These are phyloP conservation scores for Aspergillus funiculosus DNA, from an alignment of 495 filamentous ascomycete genomes.

Conservation along the genomic window DNA sequence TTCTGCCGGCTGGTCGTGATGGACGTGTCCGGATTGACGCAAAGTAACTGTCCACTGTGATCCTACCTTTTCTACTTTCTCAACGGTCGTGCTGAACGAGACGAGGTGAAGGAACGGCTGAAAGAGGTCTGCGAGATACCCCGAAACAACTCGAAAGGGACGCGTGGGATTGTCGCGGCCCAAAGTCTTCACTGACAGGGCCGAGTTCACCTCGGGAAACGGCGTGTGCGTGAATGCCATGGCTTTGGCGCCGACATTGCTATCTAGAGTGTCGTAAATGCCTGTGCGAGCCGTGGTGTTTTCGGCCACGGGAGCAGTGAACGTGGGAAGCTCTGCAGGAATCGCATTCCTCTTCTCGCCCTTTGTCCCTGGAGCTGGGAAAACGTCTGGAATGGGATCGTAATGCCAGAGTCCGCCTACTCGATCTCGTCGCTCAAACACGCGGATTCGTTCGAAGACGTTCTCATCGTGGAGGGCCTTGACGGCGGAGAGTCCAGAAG, in stretches of 20 bases:
- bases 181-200: slow-evolving; percentile 17
- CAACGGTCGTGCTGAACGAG: slow-evolving; percentile 27
- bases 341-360: not conserved
- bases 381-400: slow-evolving; percentile 20
- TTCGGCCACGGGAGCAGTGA: slow-evolving; percentile 18
- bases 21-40: slow-evolving; percentile 19
- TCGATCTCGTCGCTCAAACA: slow-evolving; percentile 48
- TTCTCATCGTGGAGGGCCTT: slow-evolving; percentile 48
- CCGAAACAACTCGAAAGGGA: slow-evolving; percentile 22
- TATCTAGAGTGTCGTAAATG: slow-evolving; percentile 25
- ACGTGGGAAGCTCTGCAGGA: slow-evolving; percentile 13
- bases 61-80: slow-evolving; percentile 22
- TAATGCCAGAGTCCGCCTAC: slow-evolving; percentile 47
- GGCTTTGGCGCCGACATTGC: slow-evolving; percentile 26
- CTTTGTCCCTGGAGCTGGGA: slow-evolving; percentile 1
- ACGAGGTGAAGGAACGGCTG: slow-evolving; percentile 20
- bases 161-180: slow-evolving; percentile 23
- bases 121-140: slow-evolving; percentile 25
- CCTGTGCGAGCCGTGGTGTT: slow-evolving; percentile 23
- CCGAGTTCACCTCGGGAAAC: slow-evolving; percentile 23
- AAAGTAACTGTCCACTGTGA: slow-evolving; percentile 23
- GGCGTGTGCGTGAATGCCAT: slow-evolving; percentile 30
- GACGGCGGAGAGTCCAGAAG: slow-evolving; percentile 47
- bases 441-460: slow-evolving; percentile 43
- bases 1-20: slow-evolving; percentile 11